phyloP scores from a whole-genome alignment of 495 filamentous ascomycete species.

The Penicillium desertorum region DNA sequence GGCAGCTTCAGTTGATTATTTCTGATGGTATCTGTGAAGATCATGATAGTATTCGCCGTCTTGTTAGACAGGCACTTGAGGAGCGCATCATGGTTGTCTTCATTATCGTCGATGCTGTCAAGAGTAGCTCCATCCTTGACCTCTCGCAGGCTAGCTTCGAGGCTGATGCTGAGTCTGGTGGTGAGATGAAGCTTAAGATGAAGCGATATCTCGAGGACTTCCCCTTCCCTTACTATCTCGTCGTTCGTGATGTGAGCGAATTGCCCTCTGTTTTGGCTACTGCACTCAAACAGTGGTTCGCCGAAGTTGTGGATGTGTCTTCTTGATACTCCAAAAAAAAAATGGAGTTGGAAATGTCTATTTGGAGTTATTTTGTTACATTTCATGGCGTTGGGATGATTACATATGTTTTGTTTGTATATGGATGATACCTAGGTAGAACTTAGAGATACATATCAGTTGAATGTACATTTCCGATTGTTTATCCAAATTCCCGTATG shows the following conservation, averaged over 20 bases:
- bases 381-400: slow-evolving; percentile 12
- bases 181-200: slow-evolving; percentile 71
- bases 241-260: slow-evolving; percentile 88
- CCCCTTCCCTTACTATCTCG: slow-evolving; percentile 92
- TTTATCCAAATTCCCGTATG: neutral
- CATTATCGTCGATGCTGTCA: slow-evolving; percentile 84
- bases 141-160: slow-evolving; percentile 78
- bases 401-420: slow-evolving; percentile 16
- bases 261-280: slow-evolving; percentile 84
- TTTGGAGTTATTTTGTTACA: slow-evolving; percentile 21
- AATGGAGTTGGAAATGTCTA: slow-evolving; percentile 13
- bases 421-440: slow-evolving; percentile 17
- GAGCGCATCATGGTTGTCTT: slow-evolving; percentile 98
- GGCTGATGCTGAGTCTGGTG: slow-evolving; percentile 48
- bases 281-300: slow-evolving; percentile 94
- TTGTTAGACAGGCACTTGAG: slow-evolving; percentile 84
- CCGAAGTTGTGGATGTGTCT: slow-evolving; percentile 74
- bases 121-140: slow-evolving; percentile 69
- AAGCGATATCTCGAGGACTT: slow-evolving; percentile 91
- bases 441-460: slow-evolving; percentile 4
- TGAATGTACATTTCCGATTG: slow-evolving; percentile 5
- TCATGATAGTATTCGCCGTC: slow-evolving; percentile 75
- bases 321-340: slow-evolving; percentile 30
- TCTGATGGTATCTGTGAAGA: slow-evolving; percentile 91
- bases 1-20: slow-evolving; percentile 92